Evolutionary conservation across 2,329 filamentous ascomycete genomes (phyloP).

Genomic region (Arthrobotrys sinensis): DNA sequence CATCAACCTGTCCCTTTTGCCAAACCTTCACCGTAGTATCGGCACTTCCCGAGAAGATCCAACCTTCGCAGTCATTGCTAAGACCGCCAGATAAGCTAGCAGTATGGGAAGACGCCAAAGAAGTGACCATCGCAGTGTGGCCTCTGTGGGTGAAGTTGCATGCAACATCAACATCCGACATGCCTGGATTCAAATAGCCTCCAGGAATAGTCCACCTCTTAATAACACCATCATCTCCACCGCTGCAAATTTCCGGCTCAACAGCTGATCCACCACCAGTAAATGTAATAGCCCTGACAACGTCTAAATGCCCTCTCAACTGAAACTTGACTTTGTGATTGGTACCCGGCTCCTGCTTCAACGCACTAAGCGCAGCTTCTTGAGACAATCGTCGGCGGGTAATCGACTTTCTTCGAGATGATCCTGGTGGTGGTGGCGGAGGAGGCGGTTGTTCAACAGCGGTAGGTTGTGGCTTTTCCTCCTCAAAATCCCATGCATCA

Average conservation of each 20-base stretch:
- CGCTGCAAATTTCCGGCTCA: constrained; percentile 96
- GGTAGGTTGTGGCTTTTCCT: constrained; percentile 77
- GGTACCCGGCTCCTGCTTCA: constrained; percentile 76
- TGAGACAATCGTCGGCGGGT: constrained; percentile 80
- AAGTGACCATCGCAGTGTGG: constrained; percentile 90
- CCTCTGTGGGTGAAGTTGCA: constrained; percentile 97
- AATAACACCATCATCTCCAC: constrained; percentile 93
- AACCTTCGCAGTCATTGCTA: constrained; percentile 86
- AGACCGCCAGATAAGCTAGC: constrained; percentile 73
- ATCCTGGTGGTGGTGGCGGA: constrained; percentile 66
- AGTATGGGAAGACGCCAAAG: constrained; percentile 88
- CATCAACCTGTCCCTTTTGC: constrained; percentile 94
- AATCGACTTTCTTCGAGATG: constrained; percentile 85
- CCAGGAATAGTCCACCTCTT: constrained; percentile 96
- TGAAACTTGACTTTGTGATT: constrained; percentile 95
- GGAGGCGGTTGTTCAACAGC: constrained; percentile 82
- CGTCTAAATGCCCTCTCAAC: constrained; percentile 90
- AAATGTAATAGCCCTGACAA: constrained; percentile 94
- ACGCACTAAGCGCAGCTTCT: constrained; percentile 62
- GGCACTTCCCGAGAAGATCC: constrained; percentile 98
- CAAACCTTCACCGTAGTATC: constrained; percentile 94
- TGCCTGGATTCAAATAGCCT: constrained; percentile 77
- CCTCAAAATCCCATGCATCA: constrained; percentile 95
- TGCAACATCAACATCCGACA: constrained; percentile 88
- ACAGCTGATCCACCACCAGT: constrained; percentile 95